Evolutionary conservation across 805 yeast species (phyloP).

Genomic region (Candida insectalens): DNA sequence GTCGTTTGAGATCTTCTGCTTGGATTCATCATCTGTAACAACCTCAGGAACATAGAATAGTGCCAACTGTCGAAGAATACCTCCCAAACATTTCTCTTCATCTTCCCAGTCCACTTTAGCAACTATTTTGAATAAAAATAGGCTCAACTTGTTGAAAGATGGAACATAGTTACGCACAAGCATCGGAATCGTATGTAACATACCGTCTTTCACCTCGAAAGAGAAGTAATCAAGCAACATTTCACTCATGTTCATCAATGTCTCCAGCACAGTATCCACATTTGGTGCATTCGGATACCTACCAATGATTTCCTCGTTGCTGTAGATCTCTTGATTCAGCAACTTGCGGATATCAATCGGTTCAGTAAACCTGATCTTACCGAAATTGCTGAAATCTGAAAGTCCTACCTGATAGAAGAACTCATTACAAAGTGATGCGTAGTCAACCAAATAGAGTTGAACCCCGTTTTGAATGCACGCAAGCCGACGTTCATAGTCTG

Average conservation of each 20-base stretch:
- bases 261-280: slow-evolving; percentile 6
- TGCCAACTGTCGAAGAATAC: slow-evolving; percentile 60
- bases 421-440: slow-evolving; percentile 56
- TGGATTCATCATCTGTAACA: slow-evolving; percentile 16
- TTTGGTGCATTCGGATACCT: slow-evolving; percentile 6
- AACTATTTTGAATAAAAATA: slow-evolving; percentile 56
- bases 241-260: slow-evolving; percentile 40
- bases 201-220: slow-evolving; percentile 31
- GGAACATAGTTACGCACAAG: slow-evolving; percentile 59
- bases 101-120: slow-evolving; percentile 50
- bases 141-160: slow-evolving; percentile 49
- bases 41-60: slow-evolving; percentile 39
- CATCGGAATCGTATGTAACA: slow-evolving; percentile 53
- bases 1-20: slow-evolving; percentile 19
- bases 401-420: slow-evolving; percentile 77
- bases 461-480: slow-evolving; percentile 83
- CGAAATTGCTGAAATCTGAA: slow-evolving; percentile 75
- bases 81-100: slow-evolving; percentile 62
- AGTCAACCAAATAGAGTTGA: slow-evolving; percentile 69
- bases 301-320: slow-evolving; percentile 9
- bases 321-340: slow-evolving; percentile 26
- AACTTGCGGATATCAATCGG: slow-evolving; percentile 27
- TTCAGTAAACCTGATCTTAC: slow-evolving; percentile 35
- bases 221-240: slow-evolving; percentile 81
- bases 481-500: slow-evolving; percentile 59